Evolutionary conservation across 306 rosid genomes (phyloP).

Genomic region (Lotus japonicus): DNA sequence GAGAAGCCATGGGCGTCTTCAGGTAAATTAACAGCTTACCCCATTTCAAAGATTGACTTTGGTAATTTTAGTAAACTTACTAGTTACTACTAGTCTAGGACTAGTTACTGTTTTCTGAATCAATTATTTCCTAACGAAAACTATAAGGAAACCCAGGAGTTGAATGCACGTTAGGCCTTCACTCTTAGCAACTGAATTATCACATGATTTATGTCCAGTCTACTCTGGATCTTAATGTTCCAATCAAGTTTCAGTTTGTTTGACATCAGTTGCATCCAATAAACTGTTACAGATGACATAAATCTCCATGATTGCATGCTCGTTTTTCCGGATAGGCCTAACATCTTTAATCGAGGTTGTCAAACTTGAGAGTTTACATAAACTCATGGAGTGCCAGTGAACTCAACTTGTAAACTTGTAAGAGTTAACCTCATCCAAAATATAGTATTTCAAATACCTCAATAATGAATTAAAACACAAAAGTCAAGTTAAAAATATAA

Average conservation of each 20-base stretch:
- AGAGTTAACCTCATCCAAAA: too few relatives aligned
- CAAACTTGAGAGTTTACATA: too few relatives aligned
- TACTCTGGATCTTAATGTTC: constrained; percentile 12
- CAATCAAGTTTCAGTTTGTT: constrained; percentile 1
- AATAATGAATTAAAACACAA: too few relatives aligned
- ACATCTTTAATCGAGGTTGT: neutral
- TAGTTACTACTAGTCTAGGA: too few relatives aligned
- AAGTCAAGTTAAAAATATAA: too few relatives aligned
- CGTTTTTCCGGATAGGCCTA: neutral
- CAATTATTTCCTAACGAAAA: constrained; percentile 1
- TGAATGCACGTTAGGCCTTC: neutral
- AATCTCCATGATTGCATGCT: constrained; percentile 1
- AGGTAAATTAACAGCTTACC: constrained; percentile 40
- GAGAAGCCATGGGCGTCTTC: constrained; percentile 68
- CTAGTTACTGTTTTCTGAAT: neutral
- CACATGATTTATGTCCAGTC: neutral
- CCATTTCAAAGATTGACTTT: neutral
- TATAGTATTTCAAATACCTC: too few relatives aligned
- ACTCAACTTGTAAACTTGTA: too few relatives aligned
- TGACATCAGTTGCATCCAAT: neutral
- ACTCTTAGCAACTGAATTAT: neutral
- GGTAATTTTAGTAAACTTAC: neutral
- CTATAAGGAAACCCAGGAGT: neutral
- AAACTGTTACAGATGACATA: neutral
- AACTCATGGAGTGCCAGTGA: too few relatives aligned